A percentile compares a stretch with the other conserved stretches of the same genome.
These are phyloP conservation scores for Sclerotinia trifoliorum DNA, from an alignment of 2,329 filamentous ascomycete species.

Conservation along the genomic window DNA sequence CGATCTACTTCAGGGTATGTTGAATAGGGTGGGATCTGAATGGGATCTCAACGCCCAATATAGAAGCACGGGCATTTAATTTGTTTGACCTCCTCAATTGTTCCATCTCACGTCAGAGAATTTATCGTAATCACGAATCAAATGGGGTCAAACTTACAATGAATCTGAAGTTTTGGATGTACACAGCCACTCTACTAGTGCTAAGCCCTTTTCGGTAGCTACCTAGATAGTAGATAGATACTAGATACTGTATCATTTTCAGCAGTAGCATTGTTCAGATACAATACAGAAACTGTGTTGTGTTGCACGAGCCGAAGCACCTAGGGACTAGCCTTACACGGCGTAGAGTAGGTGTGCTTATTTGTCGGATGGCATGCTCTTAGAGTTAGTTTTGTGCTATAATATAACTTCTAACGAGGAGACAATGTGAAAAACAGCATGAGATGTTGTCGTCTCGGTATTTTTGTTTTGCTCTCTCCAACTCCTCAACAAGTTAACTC, in stretches of 20 bases:
- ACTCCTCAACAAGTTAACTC: background rate
- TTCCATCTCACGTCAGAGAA: constrained; percentile 24
- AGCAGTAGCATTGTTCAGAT: constrained; percentile 11
- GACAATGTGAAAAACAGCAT: background rate
- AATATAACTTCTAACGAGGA: background rate
- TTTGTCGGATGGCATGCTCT: constrained; percentile 15
- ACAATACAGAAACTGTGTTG: constrained; percentile 15
- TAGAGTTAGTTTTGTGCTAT: background rate
- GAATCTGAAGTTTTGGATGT: constrained; percentile 16
- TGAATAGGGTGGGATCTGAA: background rate
- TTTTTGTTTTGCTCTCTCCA: background rate
- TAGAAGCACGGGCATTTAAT: constrained; percentile 18
- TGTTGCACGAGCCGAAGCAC: constrained; percentile 8
- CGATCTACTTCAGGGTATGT: constrained; percentile 22
- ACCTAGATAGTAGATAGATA: background rate
- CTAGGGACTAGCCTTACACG: constrained; percentile 10
- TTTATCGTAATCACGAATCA: constrained; percentile 1
- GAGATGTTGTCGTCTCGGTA: background rate
- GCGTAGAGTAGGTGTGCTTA: background rate
- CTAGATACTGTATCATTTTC: background rate
- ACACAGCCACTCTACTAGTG: constrained; percentile 3
- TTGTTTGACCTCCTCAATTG: constrained; percentile 18
- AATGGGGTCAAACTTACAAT: constrained; percentile 7
- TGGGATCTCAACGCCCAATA: constrained; percentile 10
- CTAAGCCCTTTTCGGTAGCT: background rate